Evolutionary conservation across 2,329 filamentous ascomycete genomes (phyloP), one percentile per base, ranked within the genome.

Genomic region (Leptographium lundbergii): DNA sequence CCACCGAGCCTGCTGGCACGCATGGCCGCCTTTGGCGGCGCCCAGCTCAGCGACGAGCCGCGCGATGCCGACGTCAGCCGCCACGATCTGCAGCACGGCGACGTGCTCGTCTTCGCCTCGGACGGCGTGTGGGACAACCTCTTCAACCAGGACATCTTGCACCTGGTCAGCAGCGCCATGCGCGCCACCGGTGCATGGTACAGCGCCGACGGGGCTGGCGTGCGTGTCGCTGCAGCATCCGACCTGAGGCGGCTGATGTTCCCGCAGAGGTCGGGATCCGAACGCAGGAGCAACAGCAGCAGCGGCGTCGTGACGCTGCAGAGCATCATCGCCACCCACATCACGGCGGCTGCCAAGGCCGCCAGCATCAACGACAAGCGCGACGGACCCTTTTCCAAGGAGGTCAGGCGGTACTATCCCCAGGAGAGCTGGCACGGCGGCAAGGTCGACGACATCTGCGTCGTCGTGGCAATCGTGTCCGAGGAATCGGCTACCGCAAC

Each of bases 111-210:
- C 22, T 88, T 99, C 65, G 94, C 91, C 1, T 96, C 91, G 0
- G 94, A 99, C 71, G 94, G 94, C 4, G 87, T 97, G 5, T 94
- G 94, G 81, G 94, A 99, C 71, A 99, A 99, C 66, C 78, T 99
- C 36, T 94, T 89, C 68, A 88, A 91, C 67, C 88, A 95, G 68
- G 91, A 99, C 65, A 86, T 95, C 34, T 79, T 99, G 14, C 82
- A 85, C 61, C 84, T 95, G 57, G 85, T 92, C 29, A 92, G 86
- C 64, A 78, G 80, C 55, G 77, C 85, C 32, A 95, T 99, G 90
- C 77, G 84, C 39, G 75, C 79, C 17, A 76, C 78, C 4, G 86
- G 87, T 4, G 91, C 89, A 0, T 96, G 91, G 91, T 75, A 81
- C 24, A 78, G 79, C 65, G 81, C 81, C 1, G 36, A 45, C 24